A percentile compares a stretch with the other conserved stretches of the same genome.
phyloP scores from a whole-genome alignment of 2,329 filamentous ascomycete genomes.

The Colletotrichum agaves region DNA sequence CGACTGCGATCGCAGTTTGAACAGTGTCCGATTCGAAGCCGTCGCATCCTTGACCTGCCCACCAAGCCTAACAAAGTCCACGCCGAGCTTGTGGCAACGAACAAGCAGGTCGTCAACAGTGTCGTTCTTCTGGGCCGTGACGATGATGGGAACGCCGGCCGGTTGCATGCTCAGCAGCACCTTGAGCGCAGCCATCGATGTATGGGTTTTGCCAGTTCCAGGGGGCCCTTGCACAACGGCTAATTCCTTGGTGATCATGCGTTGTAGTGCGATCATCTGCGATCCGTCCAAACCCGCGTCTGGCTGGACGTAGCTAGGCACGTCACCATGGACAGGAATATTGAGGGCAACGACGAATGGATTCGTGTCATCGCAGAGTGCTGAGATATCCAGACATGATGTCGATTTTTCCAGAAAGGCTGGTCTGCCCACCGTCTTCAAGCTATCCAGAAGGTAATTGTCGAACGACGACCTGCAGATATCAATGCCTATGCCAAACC shows the following conservation, averaged over 20 bases:
- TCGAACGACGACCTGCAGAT: slow-evolving; percentile 65
- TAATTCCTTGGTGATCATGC: slow-evolving; percentile 77
- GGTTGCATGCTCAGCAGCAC: slow-evolving; percentile 70
- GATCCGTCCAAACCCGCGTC: slow-evolving; percentile 70
- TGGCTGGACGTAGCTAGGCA: slow-evolving; percentile 31
- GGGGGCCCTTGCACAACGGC: slow-evolving; percentile 88
- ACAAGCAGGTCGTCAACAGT: slow-evolving; percentile 84
- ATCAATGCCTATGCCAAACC: not conserved
- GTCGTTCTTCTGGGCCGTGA: slow-evolving; percentile 91
- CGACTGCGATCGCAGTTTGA: slow-evolving; percentile 60
- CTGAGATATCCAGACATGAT: not conserved
- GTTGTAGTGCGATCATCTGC: slow-evolving; percentile 74
- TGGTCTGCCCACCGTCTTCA: slow-evolving; percentile 40
- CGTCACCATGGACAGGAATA: slow-evolving; percentile 8
- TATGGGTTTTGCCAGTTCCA: slow-evolving; percentile 79
- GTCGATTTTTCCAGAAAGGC: not conserved
- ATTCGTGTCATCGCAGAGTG: not conserved
- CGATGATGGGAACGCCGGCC: slow-evolving; percentile 74
- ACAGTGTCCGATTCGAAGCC: slow-evolving; percentile 75
- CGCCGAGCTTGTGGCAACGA: slow-evolving; percentile 64
- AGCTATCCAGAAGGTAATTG: slow-evolving; percentile 67
- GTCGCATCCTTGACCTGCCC: slow-evolving; percentile 73
- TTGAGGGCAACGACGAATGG: not conserved
- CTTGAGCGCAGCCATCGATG: slow-evolving; percentile 78
- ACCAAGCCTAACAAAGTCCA: slow-evolving; percentile 70